Evolutionary conservation across 2,329 filamentous ascomycete genomes (phyloP).

Genomic region (Trichoderma cornu-damae): DNA sequence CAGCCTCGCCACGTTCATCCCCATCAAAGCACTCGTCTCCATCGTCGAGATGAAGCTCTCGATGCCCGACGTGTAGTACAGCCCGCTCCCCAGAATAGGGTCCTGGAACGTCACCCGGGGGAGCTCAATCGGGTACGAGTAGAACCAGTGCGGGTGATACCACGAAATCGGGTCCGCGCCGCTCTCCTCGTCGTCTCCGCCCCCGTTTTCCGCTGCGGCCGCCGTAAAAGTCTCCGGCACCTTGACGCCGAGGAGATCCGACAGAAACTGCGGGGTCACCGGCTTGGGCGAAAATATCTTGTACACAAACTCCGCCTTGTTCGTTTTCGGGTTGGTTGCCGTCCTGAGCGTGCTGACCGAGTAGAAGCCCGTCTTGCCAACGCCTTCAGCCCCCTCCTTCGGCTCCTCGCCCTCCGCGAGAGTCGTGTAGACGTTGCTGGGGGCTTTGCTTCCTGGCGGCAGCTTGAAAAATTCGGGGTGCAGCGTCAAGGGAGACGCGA

Average conservation of each 20-base stretch:
- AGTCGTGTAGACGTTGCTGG: constrained; percentile 77
- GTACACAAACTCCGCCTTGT: constrained; percentile 53
- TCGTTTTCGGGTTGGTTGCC: constrained; percentile 55
- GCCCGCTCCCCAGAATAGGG: constrained; percentile 57
- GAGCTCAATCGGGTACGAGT: constrained; percentile 80
- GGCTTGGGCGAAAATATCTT: constrained; percentile 59
- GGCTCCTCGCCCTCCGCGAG: constrained; percentile 56
- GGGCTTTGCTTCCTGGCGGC: constrained; percentile 50
- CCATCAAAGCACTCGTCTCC: constrained; percentile 93
- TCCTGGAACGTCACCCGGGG: constrained; percentile 86
- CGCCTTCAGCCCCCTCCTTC: constrained; percentile 49
- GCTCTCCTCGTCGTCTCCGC: constrained; percentile 31
- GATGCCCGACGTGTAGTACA: constrained; percentile 72
- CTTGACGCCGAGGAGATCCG: constrained; percentile 45
- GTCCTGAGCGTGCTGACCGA: constrained; percentile 70
- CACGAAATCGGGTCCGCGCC: constrained; percentile 58
- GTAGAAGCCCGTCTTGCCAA: constrained; percentile 75
- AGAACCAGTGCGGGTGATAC: constrained; percentile 72
- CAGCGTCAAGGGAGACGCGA: constrained; percentile 72
- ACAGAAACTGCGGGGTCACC: constrained; percentile 50
- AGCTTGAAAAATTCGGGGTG: constrained; percentile 69
- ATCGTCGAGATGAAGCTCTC: constrained; percentile 96
- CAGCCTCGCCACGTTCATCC: constrained; percentile 73
- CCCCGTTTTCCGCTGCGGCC: neutral
- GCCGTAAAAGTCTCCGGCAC: constrained; percentile 40